Evolutionary conservation across 768 basidiomycete species (phyloP), one percentile per base, ranked within the genome.

Genomic region (Podaxis sp.): DNA sequence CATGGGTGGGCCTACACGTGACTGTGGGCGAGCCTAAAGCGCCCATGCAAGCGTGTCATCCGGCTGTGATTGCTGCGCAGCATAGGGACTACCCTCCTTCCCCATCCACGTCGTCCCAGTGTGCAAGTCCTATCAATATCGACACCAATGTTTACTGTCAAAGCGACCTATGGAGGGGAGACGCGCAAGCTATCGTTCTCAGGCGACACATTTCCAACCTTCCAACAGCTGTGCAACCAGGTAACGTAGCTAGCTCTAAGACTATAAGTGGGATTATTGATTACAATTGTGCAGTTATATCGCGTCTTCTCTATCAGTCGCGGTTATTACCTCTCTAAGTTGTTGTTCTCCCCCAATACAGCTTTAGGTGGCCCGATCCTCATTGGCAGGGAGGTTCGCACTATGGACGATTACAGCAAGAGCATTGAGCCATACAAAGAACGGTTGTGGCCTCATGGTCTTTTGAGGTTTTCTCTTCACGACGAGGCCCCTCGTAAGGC

Each of bases 81-180:
- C 2, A 32, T 32, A 32, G 32, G 51, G 53, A 23, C n/a, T 21
- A n/a, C 52, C 16, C 36, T 55, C 46, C 37, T 36, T 54, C 58
- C 58, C 56, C 53, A 53, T 64, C 59, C 64, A 62, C 58, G 63
- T 62, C 64, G 68, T 64, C 64, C 65, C 66, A 65, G 70, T 57
- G 16, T 44, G 13, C 38, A 16, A 44, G n/a, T 18, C 14, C 50
- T 9, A 9, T 9, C 32, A 7, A 32, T 32, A 32, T 32, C 32
- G 27, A 37, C 64, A 65, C 72, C 77, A 74, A 86, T 87, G 83
- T 90, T 91, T 77, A 83, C 84, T 59, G 82, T 91, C 69, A 92
- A 92, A 73, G 89, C 85, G n/a, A 88, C 88, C 21, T 91, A 90
- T 70, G 76, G 80, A 57, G 74, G 75, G 32, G 88, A 91, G 70